These are phyloP conservation scores for Pleurotus salmoneostramineus DNA, from an alignment of 768 basidiomycete species.

Conservation along the genomic window DNA sequence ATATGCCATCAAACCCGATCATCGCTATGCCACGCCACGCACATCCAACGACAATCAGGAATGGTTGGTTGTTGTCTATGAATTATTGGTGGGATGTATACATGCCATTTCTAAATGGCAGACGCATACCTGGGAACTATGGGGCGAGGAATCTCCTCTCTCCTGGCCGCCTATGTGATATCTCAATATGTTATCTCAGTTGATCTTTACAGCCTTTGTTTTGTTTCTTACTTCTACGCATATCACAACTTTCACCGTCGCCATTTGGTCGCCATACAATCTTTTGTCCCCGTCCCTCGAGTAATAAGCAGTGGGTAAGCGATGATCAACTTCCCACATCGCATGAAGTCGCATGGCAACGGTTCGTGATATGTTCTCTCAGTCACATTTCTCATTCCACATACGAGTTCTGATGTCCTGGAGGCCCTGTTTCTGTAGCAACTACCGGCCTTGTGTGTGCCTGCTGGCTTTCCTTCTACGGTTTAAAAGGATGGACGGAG, in stretches of 20 bases:
- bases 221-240: background rate
- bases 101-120: constrained; percentile 28
- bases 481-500: constrained; percentile 1
- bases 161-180: constrained; percentile 36
- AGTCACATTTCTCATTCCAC: background rate
- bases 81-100: constrained; percentile 33
- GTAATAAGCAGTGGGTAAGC: too few relatives aligned
- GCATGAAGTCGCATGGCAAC: too few relatives aligned
- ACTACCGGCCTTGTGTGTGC: background rate
- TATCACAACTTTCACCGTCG: background rate
- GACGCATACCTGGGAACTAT: constrained; percentile 39
- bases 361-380: too few relatives aligned
- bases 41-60: constrained; percentile 37
- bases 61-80: constrained; percentile 30
- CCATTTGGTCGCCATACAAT: too few relatives aligned
- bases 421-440: background rate
- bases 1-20: constrained; percentile 40
- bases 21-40: constrained; percentile 28
- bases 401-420: background rate
- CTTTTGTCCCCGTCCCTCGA: too few relatives aligned
- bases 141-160: constrained; percentile 29
- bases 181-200: constrained; percentile 12
- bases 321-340: too few relatives aligned
- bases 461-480: background rate
- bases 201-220: background rate